These are phyloP conservation scores for Penicillium sp. DNA, from an alignment of 2,329 filamentous ascomycete species.

Conservation along the genomic window DNA sequence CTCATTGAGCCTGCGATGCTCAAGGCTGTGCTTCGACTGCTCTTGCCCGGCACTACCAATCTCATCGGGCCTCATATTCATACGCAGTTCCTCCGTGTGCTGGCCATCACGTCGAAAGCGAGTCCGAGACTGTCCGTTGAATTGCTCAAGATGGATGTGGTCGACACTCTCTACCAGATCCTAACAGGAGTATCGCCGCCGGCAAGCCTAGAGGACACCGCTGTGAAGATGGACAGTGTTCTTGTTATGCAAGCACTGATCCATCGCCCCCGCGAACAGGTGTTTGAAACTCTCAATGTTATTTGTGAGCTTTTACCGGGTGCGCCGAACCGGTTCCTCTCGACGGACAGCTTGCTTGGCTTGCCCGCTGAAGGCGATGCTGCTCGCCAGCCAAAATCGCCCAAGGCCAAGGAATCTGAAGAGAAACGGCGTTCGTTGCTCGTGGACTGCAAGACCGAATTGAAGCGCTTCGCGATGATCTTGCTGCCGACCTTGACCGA, in stretches of 20 bases:
- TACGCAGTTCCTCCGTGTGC: slow-evolving; percentile 85
- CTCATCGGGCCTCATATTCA: slow-evolving; percentile 89
- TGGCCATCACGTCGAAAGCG: slow-evolving; percentile 80
- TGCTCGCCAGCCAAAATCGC: too few species aligned
- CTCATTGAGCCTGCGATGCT: slow-evolving; percentile 82
- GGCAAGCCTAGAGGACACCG: slow-evolving; percentile 50
- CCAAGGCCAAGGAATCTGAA: slow-evolving; percentile 47
- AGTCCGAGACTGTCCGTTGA: slow-evolving; percentile 85
- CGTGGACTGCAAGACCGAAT: slow-evolving; percentile 71
- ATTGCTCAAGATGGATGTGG: slow-evolving; percentile 89
- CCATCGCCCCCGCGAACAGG: slow-evolving; percentile 86
- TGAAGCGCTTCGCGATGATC: slow-evolving; percentile 85
- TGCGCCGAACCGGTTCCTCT: slow-evolving; percentile 52
- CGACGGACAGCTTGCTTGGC: too few species aligned
- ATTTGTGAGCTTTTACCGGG: slow-evolving; percentile 87
- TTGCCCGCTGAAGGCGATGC: too few species aligned
- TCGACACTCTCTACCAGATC: slow-evolving; percentile 95
- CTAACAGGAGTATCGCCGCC: slow-evolving; percentile 91
- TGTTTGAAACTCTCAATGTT: slow-evolving; percentile 93
- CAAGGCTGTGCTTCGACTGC: slow-evolving; percentile 70
- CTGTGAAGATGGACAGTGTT: slow-evolving; percentile 76
- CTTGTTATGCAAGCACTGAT: slow-evolving; percentile 98
- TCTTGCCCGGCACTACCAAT: slow-evolving; percentile 90
- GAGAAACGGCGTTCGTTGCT: slow-evolving; percentile 76
- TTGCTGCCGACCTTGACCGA: slow-evolving; percentile 91